phyloP scores from a whole-genome alignment of 768 basidiomycete species.

The Termitomyces sp. region DNA sequence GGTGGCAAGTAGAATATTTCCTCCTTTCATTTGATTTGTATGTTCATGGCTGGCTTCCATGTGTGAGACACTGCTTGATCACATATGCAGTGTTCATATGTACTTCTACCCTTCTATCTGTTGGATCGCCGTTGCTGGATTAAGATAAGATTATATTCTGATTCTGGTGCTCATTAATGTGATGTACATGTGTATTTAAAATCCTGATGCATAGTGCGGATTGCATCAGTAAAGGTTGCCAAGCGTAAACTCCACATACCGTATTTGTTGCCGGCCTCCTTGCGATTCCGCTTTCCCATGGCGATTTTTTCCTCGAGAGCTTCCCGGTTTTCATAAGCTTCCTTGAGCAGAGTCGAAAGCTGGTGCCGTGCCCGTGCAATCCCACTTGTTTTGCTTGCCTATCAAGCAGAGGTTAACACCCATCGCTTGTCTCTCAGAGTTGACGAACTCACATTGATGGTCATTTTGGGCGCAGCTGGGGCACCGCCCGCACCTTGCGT shows the following conservation, averaged over 20 bases:
- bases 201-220: conserved; percentile 2
- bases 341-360: conserved; percentile 70
- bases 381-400: conserved; percentile 69
- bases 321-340: conserved; percentile 82
- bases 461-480: conserved; percentile 73
- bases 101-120: conserved; percentile 1
- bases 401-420: conserved; percentile 1
- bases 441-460: conserved; percentile 57
- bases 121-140: neutral
- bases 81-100: neutral
- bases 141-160: no score
- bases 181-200: conserved; percentile 5
- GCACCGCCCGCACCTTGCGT: conserved; percentile 53
- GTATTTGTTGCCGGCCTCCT: conserved; percentile 90
- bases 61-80: neutral
- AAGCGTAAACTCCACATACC: conserved; percentile 34
- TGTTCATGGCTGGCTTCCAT: neutral
- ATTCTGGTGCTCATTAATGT: conserved; percentile 1
- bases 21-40: neutral
- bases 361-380: conserved; percentile 74
- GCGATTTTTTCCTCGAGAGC: conserved; percentile 81
- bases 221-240: neutral
- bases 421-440: neutral
- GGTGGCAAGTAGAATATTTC: conserved; percentile 32
- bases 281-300: conserved; percentile 75